Evolutionary conservation across 148 eudicot species (phyloP), one percentile per base, ranked within the genome.

Genomic region (Cornus controversa): DNA sequence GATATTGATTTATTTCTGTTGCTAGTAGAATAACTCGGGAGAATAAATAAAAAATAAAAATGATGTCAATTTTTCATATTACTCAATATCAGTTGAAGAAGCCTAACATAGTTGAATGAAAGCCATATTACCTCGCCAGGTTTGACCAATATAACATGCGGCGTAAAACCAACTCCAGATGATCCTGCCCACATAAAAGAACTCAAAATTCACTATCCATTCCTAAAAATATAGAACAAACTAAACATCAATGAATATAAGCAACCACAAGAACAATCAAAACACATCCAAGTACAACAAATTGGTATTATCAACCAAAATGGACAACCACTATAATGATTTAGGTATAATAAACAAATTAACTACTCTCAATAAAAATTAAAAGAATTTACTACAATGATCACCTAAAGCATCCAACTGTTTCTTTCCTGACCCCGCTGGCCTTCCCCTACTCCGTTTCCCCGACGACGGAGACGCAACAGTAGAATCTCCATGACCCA

Each of bases 331-430:
- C 5, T 11, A 31, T n/a, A n/a, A n/a, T n/a, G n/a, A n/a, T n/a
- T n/a, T n/a, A n/a, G n/a, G n/a, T n/a, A n/a, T n/a, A n/a, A n/a
- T n/a, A n/a, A n/a, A n/a, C 34, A 31, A 31, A 31, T 31, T 31
- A 31, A 31, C 0, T 1, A 31, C 34, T 31, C 2, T 31, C 34
- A 31, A 31, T 31, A 31, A 31, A 31, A 31, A 31, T 31, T 2
- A 64, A 22, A 6, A 40, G 1, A 40, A 6, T 6, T 40, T 6
- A 40, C 37, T 36, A 36, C 37, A 0, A 29, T 24, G 36, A 78
- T 0, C 66, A 90, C 99, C 99, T 74, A 95, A 81, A 20, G 99
- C 99, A 89, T 95, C 94, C 82, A 93, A 69, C 31, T 90, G 94
- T 66, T 81, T 84, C 82, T 90, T 90, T 28, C 90, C 86, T 10